These are phyloP conservation scores for Pseudopithomyces chartarum DNA, from an alignment of 2,329 filamentous ascomycete genomes.

Conservation along the genomic window DNA sequence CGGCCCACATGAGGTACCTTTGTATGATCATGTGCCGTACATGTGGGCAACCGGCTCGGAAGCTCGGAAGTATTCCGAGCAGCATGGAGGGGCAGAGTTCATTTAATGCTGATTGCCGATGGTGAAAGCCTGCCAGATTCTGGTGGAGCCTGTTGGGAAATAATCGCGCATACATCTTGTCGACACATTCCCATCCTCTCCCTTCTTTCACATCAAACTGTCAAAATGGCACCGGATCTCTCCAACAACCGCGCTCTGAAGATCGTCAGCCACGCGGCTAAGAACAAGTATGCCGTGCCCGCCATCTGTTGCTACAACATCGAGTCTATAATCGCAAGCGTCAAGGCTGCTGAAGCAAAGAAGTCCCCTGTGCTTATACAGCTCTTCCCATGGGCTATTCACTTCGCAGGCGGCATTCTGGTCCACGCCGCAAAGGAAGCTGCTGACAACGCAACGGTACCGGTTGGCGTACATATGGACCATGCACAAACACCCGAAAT, in stretches of 20 bases:
- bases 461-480: constrained; percentile 68
- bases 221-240: constrained; percentile 57
- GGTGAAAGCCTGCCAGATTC: neutral
- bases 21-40: neutral
- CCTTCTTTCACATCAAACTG: constrained; percentile 21
- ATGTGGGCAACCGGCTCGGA: neutral
- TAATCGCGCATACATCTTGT: constrained; percentile 1
- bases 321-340: constrained; percentile 71
- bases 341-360: constrained; percentile 71
- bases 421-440: constrained; percentile 53
- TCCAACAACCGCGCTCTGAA: constrained; percentile 49
- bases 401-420: constrained; percentile 62
- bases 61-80: constrained; percentile 2
- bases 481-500: constrained; percentile 69
- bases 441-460: constrained; percentile 52
- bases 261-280: constrained; percentile 62
- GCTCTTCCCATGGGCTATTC: constrained; percentile 75
- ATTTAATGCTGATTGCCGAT: constrained; percentile 3
- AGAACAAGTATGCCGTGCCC: constrained; percentile 63
- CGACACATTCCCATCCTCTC: neutral
- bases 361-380: constrained; percentile 72
- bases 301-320: constrained; percentile 71
- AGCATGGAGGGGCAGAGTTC: neutral
- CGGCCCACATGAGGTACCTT: neutral
- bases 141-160: neutral